Conservation (phyloP, 2,329 filamentous ascomycete genomes). For the Saccharata proteae region DNA sequence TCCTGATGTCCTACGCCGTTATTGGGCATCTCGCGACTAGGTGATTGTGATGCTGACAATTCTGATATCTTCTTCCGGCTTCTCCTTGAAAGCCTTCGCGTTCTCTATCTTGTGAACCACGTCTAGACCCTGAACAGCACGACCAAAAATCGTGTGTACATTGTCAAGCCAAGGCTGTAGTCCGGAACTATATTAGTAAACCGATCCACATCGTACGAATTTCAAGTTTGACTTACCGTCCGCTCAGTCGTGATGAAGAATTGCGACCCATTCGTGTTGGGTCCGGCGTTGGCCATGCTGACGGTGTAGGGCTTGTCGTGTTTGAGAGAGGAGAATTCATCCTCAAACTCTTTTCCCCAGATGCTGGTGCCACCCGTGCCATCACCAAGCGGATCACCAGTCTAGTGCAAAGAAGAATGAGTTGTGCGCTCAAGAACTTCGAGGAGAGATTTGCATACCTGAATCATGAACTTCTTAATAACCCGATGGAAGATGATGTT, state of each 20-base stretch:
- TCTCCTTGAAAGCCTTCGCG: slow-evolving; percentile 73
- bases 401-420: slow-evolving; percentile 19
- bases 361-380: slow-evolving; percentile 85
- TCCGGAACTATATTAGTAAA: slow-evolving; percentile 14
- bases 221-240: slow-evolving; percentile 46
- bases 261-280: slow-evolving; percentile 89
- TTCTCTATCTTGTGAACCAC: slow-evolving; percentile 96
- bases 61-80: slow-evolving; percentile 93
- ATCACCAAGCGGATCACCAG: slow-evolving; percentile 75
- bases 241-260: slow-evolving; percentile 99
- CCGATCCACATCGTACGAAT: not conserved
- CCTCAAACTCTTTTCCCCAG: slow-evolving; percentile 84
- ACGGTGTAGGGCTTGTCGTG: slow-evolving; percentile 96
- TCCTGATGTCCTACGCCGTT: not conserved
- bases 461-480: slow-evolving; percentile 98
- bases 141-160: slow-evolving; percentile 92
- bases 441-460: too few species aligned
- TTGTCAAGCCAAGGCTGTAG: slow-evolving; percentile 75
- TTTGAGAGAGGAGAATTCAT: slow-evolving; percentile 81
- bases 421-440: too few species aligned
- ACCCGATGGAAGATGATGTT: slow-evolving; percentile 95
- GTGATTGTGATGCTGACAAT: slow-evolving; percentile 66
- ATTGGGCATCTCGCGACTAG: slow-evolving; percentile 6
- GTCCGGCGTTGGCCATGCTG: slow-evolving; percentile 95
- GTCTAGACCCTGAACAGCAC: slow-evolving; percentile 80